phyloP scores from a whole-genome alignment of 1,139 yeast species.

The Wickerhamomyces sp. region DNA sequence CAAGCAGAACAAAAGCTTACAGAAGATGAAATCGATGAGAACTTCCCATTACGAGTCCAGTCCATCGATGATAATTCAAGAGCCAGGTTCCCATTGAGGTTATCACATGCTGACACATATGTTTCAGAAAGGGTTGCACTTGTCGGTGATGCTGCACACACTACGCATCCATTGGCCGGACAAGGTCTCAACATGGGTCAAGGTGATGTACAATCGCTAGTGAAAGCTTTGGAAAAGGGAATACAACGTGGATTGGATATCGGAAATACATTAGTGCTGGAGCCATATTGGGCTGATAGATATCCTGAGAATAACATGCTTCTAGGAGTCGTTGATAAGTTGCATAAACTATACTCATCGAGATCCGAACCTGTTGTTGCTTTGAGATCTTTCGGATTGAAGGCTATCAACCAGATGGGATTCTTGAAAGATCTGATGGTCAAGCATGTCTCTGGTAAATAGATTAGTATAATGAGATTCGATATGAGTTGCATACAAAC shows the following conservation, averaged over 20 bases:
- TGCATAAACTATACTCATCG: slow-evolving; percentile 82
- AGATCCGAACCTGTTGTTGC: slow-evolving; percentile 70
- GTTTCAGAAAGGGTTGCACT: slow-evolving; percentile 80
- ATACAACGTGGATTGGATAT: slow-evolving; percentile 78
- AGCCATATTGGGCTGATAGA: slow-evolving; percentile 77
- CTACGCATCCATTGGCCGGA: slow-evolving; percentile 96
- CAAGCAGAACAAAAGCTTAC: slow-evolving; percentile 35
- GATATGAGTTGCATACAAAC: no score
- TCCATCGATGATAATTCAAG: slow-evolving; percentile 58
- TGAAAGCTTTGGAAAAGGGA: slow-evolving; percentile 66
- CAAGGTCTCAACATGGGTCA: slow-evolving; percentile 99
- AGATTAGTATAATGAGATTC: no score
- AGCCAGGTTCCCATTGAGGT: slow-evolving; percentile 83
- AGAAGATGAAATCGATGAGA: slow-evolving; percentile 45
- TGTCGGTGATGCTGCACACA: slow-evolving; percentile 97
- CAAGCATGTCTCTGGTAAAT: slow-evolving; percentile 37
- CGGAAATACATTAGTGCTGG: slow-evolving; percentile 77
- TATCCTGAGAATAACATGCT: slow-evolving; percentile 76
- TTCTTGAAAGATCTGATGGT: slow-evolving; percentile 58
- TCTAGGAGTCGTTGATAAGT: slow-evolving; percentile 85
- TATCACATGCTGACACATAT: slow-evolving; percentile 90
- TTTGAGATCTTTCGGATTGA: slow-evolving; percentile 72
- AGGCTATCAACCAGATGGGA: slow-evolving; percentile 55
- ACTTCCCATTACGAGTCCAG: slow-evolving; percentile 62
- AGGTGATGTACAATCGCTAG: slow-evolving; percentile 74